Percentiles rank a stretch among this genome's conserved stretches.
These are phyloP conservation scores for Phlebiopsis gigantea DNA, from an alignment of 768 basidiomycete genomes.

Conservation along the genomic window DNA sequence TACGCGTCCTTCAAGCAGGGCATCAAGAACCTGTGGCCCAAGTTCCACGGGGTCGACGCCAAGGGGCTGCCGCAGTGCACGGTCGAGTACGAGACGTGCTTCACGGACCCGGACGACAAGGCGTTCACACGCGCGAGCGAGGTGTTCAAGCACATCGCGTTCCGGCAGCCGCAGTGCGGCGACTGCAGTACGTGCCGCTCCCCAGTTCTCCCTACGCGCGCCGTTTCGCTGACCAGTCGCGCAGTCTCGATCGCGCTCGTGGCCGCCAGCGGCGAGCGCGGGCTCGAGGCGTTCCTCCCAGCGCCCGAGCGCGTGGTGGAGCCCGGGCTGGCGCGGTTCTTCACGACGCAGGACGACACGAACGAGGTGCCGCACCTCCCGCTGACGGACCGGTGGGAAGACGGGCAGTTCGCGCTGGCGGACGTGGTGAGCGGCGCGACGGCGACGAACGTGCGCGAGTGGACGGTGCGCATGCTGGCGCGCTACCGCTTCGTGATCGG, in stretches of 20 bases:
- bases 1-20: slow-evolving; percentile 16
- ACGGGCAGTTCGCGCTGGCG: slow-evolving; percentile 20
- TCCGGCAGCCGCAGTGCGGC: slow-evolving; percentile 6
- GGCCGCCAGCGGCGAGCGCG: slow-evolving; percentile 25
- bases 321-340: slow-evolving; percentile 7
- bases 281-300: slow-evolving; percentile 33
- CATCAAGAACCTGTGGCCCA: slow-evolving; percentile 12
- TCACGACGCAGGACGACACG: slow-evolving; percentile 6
- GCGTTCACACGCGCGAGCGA: slow-evolving; percentile 9
- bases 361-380: slow-evolving; percentile 21
- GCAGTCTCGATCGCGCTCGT: slow-evolving; percentile 29
- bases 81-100: slow-evolving; percentile 18
- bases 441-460: slow-evolving; percentile 22
- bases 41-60: not conserved
- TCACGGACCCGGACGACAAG: slow-evolving; percentile 4
- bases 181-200: slow-evolving; percentile 10
- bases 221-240: not conserved
- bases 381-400: slow-evolving; percentile 17
- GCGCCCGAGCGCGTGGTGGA: slow-evolving; percentile 10
- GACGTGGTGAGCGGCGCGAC: slow-evolving; percentile 19
- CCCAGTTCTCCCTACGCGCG: no score
- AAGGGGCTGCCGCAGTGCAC: slow-evolving; percentile 12
- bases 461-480: slow-evolving; percentile 27
- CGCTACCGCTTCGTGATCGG: slow-evolving; percentile 32
- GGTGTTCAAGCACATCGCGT: slow-evolving; percentile 11